Base-by-base conservation (phyloP, 768 basidiomycete genomes). In the Suillus americanus region DNA sequence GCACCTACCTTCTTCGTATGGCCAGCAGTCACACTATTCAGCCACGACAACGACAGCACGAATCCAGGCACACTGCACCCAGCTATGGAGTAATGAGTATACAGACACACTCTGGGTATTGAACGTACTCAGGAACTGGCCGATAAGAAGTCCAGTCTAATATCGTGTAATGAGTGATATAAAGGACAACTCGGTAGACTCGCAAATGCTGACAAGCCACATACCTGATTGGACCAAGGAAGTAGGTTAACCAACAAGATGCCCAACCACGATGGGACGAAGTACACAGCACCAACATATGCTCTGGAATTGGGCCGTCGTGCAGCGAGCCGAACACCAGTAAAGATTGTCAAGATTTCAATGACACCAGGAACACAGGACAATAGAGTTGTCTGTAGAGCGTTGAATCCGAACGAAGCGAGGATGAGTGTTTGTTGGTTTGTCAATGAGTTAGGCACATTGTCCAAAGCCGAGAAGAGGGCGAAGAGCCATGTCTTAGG, bases 401-500 rank as follows among this genome's bases (percentile, higher is more conserved):
- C 68, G 6, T 78, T 80, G 73, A 87, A 89, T 1, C 88, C 88
- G 70, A 89, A 87, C 2, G 83, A 84, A 10, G 80, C 72, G 23
- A 88, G 82, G 65, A 90, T 88, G 64, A 90, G 82, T 65, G 81
- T 79, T 13, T 81, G 74, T 69, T 89, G 87, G 70, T 86, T 87
- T 12, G 83, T 86, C 62, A 82, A 70, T 37, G 85, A 87, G 71
- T 86, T 87, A 0, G 87, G 87, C 37, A 89, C 73, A 66, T 86
- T 87, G 70, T 82, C 79, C 28, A 87, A 75, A n/a, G 81, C 83
- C 18, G 83, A 80, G 72, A 89, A 88, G 45, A 89, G 78, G 2
- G 87, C 86, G 66, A 89, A 89, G 30, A 89, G 78, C 88, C 88
- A 90, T 0, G 86, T 87, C 73, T 89, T 90, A 0, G 85, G 83